Conservation (phyloP, 371 early-diverging fungal species). For the Umbelopsis sp. region DNA sequence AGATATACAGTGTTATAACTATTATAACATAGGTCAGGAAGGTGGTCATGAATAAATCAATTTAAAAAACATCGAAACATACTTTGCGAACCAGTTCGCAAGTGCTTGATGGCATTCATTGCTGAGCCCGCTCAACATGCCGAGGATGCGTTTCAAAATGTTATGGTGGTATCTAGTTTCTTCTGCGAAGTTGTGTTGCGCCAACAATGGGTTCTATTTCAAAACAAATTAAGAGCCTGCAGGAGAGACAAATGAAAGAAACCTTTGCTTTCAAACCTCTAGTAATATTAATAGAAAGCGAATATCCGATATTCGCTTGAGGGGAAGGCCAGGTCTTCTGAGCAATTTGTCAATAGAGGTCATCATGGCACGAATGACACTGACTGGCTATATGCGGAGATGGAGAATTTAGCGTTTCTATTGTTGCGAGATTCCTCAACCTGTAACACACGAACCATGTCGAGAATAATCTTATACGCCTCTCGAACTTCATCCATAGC, state of each 20-base stretch:
- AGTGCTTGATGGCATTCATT: constrained; percentile 81
- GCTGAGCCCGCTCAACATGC: constrained; percentile 71
- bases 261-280: constrained; percentile 49
- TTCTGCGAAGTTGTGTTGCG: constrained; percentile 64
- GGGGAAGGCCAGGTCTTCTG: constrained; percentile 76
- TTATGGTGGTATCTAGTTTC: constrained; percentile 77
- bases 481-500: constrained; percentile 68
- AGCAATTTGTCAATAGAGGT: constrained; percentile 73
- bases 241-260: background rate
- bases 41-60: too few relatives aligned
- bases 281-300: constrained; percentile 82
- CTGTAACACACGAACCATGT: constrained; percentile 52
- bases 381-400: constrained; percentile 47
- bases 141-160: constrained; percentile 71
- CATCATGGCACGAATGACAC: constrained; percentile 77
- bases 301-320: constrained; percentile 62
- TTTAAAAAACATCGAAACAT: constrained; percentile 14
- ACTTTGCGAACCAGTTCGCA: constrained; percentile 80
- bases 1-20: constrained; percentile 68
- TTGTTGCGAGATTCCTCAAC: constrained; percentile 21
- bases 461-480: constrained; percentile 68
- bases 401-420: background rate
- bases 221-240: background rate
- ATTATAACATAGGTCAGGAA: constrained; percentile 5
- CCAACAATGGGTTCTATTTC: constrained; percentile 69